Evolutionary conservation across 192 early-diverging fungal genomes (phyloP), one percentile per base, ranked within the genome.

Genomic region (Backusella morwellensis): DNA sequence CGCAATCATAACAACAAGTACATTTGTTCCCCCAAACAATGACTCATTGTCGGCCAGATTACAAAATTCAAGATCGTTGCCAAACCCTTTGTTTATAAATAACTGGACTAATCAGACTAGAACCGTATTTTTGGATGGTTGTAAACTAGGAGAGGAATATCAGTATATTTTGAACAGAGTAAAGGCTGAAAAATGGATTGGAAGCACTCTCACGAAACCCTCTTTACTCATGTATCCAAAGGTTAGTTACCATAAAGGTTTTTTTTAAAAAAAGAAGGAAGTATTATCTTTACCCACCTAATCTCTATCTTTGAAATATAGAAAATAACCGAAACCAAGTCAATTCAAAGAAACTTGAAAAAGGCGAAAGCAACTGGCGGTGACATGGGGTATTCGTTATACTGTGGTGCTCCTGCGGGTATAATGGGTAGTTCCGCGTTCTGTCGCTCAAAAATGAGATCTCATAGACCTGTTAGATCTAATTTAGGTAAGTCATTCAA

Each of bases 141-240:
- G 83, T 19, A 74, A 78, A 12, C 38, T 88, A 3, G 80, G 87
- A 9, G 87, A 88, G 36, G 87, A 88, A 35, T 82, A 88, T 52
- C 85, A 88, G 44, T 88, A 88, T 66, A 84, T 88, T 6, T n/a
- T 88, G 68, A 84, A 88, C 21, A 78, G 87, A 47, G 72, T 78
- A 8, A 82, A 79, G 29, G 54, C 77, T 3, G 78, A 74, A 1
- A 84, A 86, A 69, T 86, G 82, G 83, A 76, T 78, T 3, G 85
- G 85, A 6, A 84, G 80, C 35, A 74, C 81, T 15, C 72, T 88
- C 14, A 68, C 75, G 1, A 84, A 88, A 38, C 87, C 87, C 1
- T 80, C 85, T 19, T 54, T 85, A 21, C 29, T 88, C 14, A 38
- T 88, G 23, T 79, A 76, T 9, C 86, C 86, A 34, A 73, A 78